Evolutionary conservation across 2,329 filamentous ascomycete species (phyloP), one percentile per base, ranked within the genome.

Genomic region (Pestalotiopsis sp.): DNA sequence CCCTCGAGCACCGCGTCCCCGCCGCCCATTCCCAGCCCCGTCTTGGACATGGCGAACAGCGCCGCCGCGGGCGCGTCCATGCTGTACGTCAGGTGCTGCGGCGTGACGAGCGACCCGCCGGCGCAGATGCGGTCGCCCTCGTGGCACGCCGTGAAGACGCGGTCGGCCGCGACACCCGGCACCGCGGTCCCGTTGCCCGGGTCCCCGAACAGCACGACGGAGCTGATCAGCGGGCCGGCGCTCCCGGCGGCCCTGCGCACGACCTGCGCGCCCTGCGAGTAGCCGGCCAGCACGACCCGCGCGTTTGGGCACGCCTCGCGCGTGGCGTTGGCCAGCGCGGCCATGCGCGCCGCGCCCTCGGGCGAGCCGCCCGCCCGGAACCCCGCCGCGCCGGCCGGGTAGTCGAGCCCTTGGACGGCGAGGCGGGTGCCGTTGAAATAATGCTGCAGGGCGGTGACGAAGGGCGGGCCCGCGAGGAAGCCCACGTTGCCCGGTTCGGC

Each of bases 221-320:
- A 72, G 70, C 14, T 70, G 17, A 56, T 13, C 25, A 38, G 27
- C 27, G 27, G 2, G n/a, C 23, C 41, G 3, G 52, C 49, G 60
- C 70, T 70, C 2, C 66, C 68, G 13, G 70, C 60, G 13, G 77
- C 74, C 27, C 75, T 76, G 68, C 76, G 75, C 23, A 77, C 72
- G 23, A 78, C 66, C 70, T 77, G 76, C 3, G 71, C 75, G 36
- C 77, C 77, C 65, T 78, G 76, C 11, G 74, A 75, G 62, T 77
- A 84, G 6, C 82, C 83, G 11, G 80, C 75, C 73, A 84, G 76
- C 4, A 83, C 81, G 45, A 84, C 72, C 49, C 80, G 77, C 1
- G 82, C 83, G 45, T 74, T 72, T 0, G 82, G 81, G 68, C 83
- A 84, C 6, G 75, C 68, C 13, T 73, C 49, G 65, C 68, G 67